These are phyloP conservation scores for Colletotrichum karsti DNA, from an alignment of 2,329 filamentous ascomycete species.

Conservation along the genomic window DNA sequence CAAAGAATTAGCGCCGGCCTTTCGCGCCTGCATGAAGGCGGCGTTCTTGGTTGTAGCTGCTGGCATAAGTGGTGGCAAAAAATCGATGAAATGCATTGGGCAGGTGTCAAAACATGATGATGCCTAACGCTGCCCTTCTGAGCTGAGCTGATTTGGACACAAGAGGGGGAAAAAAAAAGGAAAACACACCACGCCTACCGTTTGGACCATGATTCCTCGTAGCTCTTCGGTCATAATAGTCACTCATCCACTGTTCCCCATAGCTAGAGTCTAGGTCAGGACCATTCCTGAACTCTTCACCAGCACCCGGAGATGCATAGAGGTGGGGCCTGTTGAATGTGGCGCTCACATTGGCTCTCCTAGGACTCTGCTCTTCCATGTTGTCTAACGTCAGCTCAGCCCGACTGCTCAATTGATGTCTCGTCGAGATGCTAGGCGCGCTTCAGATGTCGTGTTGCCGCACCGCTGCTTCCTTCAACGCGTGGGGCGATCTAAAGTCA, in stretches of 20 bases:
- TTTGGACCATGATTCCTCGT: constrained; percentile 23
- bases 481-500: constrained; percentile 8
- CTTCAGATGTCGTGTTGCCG: neutral
- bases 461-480: neutral
- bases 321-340: constrained; percentile 3
- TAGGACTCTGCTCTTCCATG: constrained; percentile 20
- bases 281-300: neutral
- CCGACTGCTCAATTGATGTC: neutral
- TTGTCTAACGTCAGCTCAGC: neutral
- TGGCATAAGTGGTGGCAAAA: neutral
- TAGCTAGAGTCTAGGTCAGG: neutral
- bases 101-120: no score
- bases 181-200: constrained; percentile 4
- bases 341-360: neutral
- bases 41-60: neutral
- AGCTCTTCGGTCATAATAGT: constrained; percentile 24
- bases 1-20: neutral
- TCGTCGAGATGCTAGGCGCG: neutral
- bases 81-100: neutral
- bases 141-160: neutral
- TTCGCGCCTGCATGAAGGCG: neutral
- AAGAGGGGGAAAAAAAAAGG: no score
- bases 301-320: neutral
- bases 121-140: neutral
- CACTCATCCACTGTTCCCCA: constrained; percentile 18